Percentiles rank a stretch among this genome's conserved stretches.
phyloP scores from a whole-genome alignment of 2,329 filamentous ascomycete genomes.

The Pezicula rhizophila region DNA sequence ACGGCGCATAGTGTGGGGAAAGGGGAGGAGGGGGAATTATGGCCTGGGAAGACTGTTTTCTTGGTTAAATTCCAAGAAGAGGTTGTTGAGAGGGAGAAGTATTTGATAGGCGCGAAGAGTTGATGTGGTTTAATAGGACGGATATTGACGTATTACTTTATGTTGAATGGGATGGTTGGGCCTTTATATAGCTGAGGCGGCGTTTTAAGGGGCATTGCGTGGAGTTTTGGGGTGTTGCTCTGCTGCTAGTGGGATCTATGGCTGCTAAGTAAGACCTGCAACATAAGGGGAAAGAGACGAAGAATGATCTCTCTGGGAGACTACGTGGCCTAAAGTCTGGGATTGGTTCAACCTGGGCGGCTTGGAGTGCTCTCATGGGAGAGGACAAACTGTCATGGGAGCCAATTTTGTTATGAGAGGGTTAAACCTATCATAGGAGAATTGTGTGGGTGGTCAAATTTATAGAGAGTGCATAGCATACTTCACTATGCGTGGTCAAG shows the following conservation, averaged over 20 bases:
- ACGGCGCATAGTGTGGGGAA: slow-evolving; percentile 76
- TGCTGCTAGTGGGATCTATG: slow-evolving; percentile 1
- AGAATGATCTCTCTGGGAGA: neutral
- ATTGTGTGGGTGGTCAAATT: too few species aligned
- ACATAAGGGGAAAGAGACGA: neutral
- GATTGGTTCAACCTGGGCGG: too few species aligned
- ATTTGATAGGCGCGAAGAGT: slow-evolving; percentile 52
- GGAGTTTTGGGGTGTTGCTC: slow-evolving; percentile 14
- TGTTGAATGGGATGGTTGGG: neutral
- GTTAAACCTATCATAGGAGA: too few species aligned
- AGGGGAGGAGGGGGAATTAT: slow-evolving; percentile 65
- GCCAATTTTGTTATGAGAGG: too few species aligned
- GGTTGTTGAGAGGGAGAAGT: slow-evolving; percentile 85
- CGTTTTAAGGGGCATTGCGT: slow-evolving; percentile 19
- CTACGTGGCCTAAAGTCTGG: too few species aligned
- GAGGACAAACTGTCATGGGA: too few species aligned
- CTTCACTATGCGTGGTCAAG: too few species aligned
- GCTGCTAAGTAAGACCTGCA: neutral
- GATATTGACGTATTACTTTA: neutral
- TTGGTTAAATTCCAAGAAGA: slow-evolving; percentile 87
- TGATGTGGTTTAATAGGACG: slow-evolving; percentile 3
- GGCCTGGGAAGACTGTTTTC: slow-evolving; percentile 95
- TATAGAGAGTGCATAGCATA: too few species aligned
- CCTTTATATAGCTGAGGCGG: slow-evolving; percentile 1
- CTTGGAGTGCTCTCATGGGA: too few species aligned